Conservation (phyloP, 2,329 filamentous ascomycete species). For the Fusarium graminum region DNA sequence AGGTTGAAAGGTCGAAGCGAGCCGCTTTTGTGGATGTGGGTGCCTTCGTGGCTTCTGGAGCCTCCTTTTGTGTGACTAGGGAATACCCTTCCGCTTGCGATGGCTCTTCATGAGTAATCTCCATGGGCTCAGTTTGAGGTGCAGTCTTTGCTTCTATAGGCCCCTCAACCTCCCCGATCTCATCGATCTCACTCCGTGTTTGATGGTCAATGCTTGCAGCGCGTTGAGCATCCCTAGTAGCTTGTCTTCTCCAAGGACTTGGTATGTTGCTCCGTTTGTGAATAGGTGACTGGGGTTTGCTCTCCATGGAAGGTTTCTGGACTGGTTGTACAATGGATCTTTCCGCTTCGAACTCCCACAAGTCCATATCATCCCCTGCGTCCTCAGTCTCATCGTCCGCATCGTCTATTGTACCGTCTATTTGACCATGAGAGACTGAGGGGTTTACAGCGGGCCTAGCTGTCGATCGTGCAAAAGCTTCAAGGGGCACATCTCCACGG, state of each 20-base stretch:
- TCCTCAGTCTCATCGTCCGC: slow-evolving; percentile 39
- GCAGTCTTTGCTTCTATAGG: slow-evolving; percentile 14
- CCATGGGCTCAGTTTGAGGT: slow-evolving; percentile 26
- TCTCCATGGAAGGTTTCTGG: slow-evolving; percentile 50
- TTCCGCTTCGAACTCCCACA: slow-evolving; percentile 70
- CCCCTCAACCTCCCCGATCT: slow-evolving; percentile 3
- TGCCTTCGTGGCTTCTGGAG: slow-evolving; percentile 29
- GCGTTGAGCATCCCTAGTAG: slow-evolving; percentile 41
- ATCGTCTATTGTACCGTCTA: slow-evolving; percentile 37
- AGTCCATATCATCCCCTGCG: slow-evolving; percentile 61
- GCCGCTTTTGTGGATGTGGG: slow-evolving; percentile 49
- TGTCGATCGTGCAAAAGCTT: slow-evolving; percentile 43
- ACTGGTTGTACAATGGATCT: slow-evolving; percentile 57
- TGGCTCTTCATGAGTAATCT: slow-evolving; percentile 32
- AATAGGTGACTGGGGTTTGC: slow-evolving; percentile 36
- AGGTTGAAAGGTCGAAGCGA: slow-evolving; percentile 64
- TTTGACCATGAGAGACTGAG: slow-evolving; percentile 19
- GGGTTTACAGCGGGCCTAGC: neutral
- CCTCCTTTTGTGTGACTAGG: slow-evolving; percentile 55
- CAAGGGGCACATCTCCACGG: slow-evolving; percentile 54
- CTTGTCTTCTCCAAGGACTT: slow-evolving; percentile 56
- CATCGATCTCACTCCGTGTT: slow-evolving; percentile 6
- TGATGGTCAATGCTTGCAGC: slow-evolving; percentile 1
- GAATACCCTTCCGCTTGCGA: slow-evolving; percentile 59
- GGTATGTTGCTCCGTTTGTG: slow-evolving; percentile 50